These are phyloP conservation scores for Cylindrodendrum hubeiense DNA, from an alignment of 2,329 filamentous ascomycete species.

Conservation along the genomic window DNA sequence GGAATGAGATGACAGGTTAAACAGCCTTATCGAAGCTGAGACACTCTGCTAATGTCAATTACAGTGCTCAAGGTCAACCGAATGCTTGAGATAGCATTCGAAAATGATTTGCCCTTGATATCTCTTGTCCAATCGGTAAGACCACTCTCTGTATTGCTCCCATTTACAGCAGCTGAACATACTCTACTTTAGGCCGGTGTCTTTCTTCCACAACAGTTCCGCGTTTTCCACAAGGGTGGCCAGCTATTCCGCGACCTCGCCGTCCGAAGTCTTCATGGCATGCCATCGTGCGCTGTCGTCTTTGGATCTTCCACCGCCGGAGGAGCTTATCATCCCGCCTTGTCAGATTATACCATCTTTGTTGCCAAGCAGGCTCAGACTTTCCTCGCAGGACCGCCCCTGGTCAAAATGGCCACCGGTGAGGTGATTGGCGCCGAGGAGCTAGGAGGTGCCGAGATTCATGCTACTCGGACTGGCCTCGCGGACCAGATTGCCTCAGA, in stretches of 20 bases:
- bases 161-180: neutral
- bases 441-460: slow-evolving; percentile 56
- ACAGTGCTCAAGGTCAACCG: slow-evolving; percentile 52
- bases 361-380: slow-evolving; percentile 56
- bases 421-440: slow-evolving; percentile 56
- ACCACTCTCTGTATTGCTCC: neutral
- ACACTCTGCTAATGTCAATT: neutral
- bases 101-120: slow-evolving; percentile 55
- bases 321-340: slow-evolving; percentile 37
- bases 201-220: slow-evolving; percentile 58
- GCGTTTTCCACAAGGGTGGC: slow-evolving; percentile 54
- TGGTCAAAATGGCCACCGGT: slow-evolving; percentile 61
- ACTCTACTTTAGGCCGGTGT: slow-evolving; percentile 39
- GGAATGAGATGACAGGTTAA: slow-evolving; percentile 56
- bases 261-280: slow-evolving; percentile 50
- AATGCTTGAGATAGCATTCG: slow-evolving; percentile 45
- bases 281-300: slow-evolving; percentile 56
- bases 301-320: slow-evolving; percentile 55
- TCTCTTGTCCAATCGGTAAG: slow-evolving; percentile 54
- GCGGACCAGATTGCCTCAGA: slow-evolving; percentile 58
- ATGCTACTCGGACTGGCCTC: slow-evolving; percentile 55
- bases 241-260: slow-evolving; percentile 57
- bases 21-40: neutral
- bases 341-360: slow-evolving; percentile 54
- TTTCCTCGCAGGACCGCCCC: slow-evolving; percentile 57